phyloP scores from a whole-genome alignment of 805 yeast species.

The Wickerhamiella bombiphila region DNA sequence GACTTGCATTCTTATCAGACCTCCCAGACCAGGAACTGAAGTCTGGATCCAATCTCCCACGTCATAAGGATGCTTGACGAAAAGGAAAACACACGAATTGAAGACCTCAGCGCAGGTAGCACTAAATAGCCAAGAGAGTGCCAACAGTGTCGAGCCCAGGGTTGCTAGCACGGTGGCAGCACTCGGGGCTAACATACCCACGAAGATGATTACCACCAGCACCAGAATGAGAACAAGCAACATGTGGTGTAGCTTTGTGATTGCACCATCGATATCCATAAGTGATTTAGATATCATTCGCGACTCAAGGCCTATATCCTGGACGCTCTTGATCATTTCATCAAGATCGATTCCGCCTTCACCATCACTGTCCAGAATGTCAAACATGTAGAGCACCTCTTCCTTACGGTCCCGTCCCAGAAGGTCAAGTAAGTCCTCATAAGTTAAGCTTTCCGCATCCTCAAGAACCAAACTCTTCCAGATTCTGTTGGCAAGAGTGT shows the following conservation, averaged over 20 bases:
- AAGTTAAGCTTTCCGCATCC: conserved; percentile 21
- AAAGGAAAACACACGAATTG: conserved; percentile 26
- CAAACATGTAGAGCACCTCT: conserved; percentile 23
- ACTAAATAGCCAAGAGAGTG: conserved; percentile 27
- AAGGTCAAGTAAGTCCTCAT: conserved; percentile 24
- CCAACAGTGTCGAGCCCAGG: conserved; percentile 27
- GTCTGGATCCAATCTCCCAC: conserved; percentile 28
- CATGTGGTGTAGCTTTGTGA: conserved; percentile 26
- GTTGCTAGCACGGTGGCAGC: conserved; percentile 29
- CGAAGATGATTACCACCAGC: conserved; percentile 25
- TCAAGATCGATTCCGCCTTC: conserved; percentile 25
- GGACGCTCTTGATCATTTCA: conserved; percentile 23
- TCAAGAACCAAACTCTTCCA: conserved; percentile 30
- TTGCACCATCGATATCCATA: conserved; percentile 28
- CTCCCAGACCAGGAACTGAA: conserved; percentile 14
- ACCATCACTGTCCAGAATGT: conserved; percentile 24
- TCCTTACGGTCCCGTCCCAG: conserved; percentile 21
- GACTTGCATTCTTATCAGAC: conserved; percentile 20
- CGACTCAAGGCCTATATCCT: conserved; percentile 24
- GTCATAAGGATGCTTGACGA: conserved; percentile 30
- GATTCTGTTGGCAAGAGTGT: conserved; percentile 25
- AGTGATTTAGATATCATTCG: conserved; percentile 25
- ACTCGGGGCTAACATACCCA: conserved; percentile 29
- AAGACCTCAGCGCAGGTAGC: conserved; percentile 27
- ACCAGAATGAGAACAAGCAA: conserved; percentile 22